phyloP scores from a whole-genome alignment of 192 early-diverging fungal species.

The Phlyctochytrium bullatum region DNA sequence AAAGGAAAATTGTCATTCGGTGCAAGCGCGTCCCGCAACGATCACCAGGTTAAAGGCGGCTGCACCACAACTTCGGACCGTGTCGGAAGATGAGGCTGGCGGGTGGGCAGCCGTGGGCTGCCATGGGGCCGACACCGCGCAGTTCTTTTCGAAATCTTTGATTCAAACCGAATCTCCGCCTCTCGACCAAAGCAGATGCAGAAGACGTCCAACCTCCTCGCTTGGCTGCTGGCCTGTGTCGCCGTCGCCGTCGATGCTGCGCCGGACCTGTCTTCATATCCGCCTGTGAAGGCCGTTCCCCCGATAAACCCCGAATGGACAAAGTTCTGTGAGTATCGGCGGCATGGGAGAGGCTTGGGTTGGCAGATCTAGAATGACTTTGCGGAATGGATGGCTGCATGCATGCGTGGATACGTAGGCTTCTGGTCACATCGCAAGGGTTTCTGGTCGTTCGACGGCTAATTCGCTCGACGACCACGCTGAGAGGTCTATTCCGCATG shows the following conservation, averaged over 20 bases:
- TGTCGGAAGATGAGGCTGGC: no score
- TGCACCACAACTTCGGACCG: no score
- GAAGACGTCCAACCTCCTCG: neutral
- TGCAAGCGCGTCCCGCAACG: no score
- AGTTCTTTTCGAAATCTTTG: no score
- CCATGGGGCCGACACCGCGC: no score
- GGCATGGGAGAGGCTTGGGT: neutral
- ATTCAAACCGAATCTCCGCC: no score
- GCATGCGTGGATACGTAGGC: neutral
- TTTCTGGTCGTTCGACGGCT: neutral
- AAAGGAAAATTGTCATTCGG: no score
- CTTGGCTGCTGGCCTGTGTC: no score
- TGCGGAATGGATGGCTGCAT: neutral
- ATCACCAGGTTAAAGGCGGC: no score
- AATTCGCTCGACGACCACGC: neutral
- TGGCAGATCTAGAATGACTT: neutral
- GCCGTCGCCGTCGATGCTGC: no score
- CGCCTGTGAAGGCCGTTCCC: neutral
- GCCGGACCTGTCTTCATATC: conserved; percentile 6
- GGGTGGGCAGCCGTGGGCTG: no score
- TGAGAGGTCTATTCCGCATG: neutral
- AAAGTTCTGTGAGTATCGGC: neutral
- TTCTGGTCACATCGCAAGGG: no score
- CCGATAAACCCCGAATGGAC: neutral
- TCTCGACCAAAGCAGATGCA: neutral